Percentiles rank a stretch among this genome's conserved stretches.
Evolutionary conservation across 192 early-diverging fungal genomes (phyloP).

Genomic region (Backusella westeae): DNA sequence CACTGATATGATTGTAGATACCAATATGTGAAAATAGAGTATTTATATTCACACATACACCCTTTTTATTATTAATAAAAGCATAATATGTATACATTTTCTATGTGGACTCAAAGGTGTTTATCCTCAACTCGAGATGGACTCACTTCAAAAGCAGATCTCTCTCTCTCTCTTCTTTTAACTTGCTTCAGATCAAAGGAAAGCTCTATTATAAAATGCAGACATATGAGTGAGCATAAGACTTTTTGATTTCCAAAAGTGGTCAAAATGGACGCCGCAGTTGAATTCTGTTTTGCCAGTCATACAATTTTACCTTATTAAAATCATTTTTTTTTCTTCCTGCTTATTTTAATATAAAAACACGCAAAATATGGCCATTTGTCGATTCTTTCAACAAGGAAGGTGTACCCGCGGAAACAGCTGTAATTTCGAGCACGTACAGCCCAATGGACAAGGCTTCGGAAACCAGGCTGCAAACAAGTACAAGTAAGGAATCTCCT

Average conservation of each 20-base stretch:
- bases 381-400: constrained; percentile 51
- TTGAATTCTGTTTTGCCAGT: not conserved
- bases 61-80: not conserved
- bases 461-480: constrained; percentile 27
- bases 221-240: no score
- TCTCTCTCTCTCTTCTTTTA: no score
- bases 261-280: no score
- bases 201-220: no score
- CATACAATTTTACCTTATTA: not conserved
- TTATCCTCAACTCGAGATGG: no score
- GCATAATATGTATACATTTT: not conserved
- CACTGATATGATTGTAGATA: not conserved
- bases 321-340: no score
- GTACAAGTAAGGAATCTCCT: constrained; percentile 35
- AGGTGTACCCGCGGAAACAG: constrained; percentile 55
- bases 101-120: not conserved
- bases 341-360: not conserved
- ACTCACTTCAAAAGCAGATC: no score
- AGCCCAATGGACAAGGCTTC: constrained; percentile 23
- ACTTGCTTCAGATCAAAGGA: no score
- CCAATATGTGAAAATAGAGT: not conserved
- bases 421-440: constrained; percentile 58
- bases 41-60: not conserved
- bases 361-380: constrained; percentile 17
- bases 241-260: no score